phyloP scores from a whole-genome alignment of 805 yeast genomes.

The Cyberlindnera nakhonratchasimensis region DNA sequence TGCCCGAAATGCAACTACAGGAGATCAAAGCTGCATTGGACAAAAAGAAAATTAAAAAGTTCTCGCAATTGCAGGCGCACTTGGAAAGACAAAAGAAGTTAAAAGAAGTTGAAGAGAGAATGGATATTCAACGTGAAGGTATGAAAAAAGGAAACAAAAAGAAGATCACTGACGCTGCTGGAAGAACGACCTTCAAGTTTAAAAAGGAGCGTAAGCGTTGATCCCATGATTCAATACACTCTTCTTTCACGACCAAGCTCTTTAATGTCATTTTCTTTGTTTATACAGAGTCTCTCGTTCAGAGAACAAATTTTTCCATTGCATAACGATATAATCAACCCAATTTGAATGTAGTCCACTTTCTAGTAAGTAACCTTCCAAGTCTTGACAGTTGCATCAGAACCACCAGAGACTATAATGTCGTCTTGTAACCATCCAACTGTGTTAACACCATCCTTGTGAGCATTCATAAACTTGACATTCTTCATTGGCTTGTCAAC shows the following conservation, averaged over 20 bases:
- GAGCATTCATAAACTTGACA: conserved; percentile 72
- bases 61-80: conserved; percentile 56
- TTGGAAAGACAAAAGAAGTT: conserved; percentile 69
- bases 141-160: conserved; percentile 89
- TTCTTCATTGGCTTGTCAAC: conserved; percentile 76
- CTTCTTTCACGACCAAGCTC: not conserved
- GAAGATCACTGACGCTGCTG: conserved; percentile 64
- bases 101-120: conserved; percentile 60
- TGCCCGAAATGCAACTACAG: conserved; percentile 25
- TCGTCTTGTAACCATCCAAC: conserved; percentile 61
- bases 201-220: conserved; percentile 66
- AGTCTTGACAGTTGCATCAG: conserved; percentile 73
- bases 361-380: conserved; percentile 48
- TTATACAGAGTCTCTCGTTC: not conserved
- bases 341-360: not conserved
- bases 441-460: conserved; percentile 79
- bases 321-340: not conserved
- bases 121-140: conserved; percentile 77
- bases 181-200: conserved; percentile 79
- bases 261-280: conserved; percentile 2
- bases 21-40: conserved; percentile 39
- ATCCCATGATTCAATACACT: not conserved
- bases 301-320: not conserved
- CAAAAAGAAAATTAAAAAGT: conserved; percentile 57
- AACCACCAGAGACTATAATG: conserved; percentile 65